These are phyloP conservation scores for Metschnikowia picachoensis DNA, from an alignment of 805 yeast genomes.

Conservation along the genomic window DNA sequence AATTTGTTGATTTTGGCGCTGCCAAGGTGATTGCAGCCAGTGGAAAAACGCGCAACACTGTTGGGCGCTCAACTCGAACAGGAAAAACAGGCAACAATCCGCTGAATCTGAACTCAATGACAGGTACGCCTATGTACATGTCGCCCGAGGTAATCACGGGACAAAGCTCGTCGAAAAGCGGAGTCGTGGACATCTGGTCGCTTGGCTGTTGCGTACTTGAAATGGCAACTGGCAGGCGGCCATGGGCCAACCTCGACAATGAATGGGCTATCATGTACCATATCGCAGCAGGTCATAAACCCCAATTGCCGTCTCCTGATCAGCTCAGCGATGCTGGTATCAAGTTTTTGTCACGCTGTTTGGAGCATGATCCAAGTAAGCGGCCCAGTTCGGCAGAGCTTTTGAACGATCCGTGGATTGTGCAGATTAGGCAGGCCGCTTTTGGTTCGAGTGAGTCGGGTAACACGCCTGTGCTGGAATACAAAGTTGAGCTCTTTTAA, in stretches of 20 bases:
- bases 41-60: conserved; percentile 36
- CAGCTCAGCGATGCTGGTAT: conserved; percentile 75
- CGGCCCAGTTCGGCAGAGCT: conserved; percentile 84
- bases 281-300: conserved; percentile 92
- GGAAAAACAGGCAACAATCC: conserved; percentile 10
- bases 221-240: conserved; percentile 94
- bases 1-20: conserved; percentile 97
- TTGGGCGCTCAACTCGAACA: conserved; percentile 3
- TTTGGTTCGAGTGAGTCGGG: conserved; percentile 43
- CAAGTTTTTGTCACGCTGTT: conserved; percentile 66
- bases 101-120: conserved; percentile 46
- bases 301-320: conserved; percentile 74
- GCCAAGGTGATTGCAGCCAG: conserved; percentile 82
- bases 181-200: conserved; percentile 89
- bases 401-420: conserved; percentile 86
- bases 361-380: conserved; percentile 76
- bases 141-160: conserved; percentile 96
- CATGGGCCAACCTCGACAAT: conserved; percentile 94
- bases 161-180: conserved; percentile 51
- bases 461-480: conserved; percentile 36
- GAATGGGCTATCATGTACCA: conserved; percentile 99
- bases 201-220: conserved; percentile 93
- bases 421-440: conserved; percentile 63
- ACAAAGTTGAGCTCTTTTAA: conserved; percentile 3
- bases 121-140: conserved; percentile 99